Conservation (phyloP, 2,329 filamentous ascomycete species). For the Onygena corvina region DNA sequence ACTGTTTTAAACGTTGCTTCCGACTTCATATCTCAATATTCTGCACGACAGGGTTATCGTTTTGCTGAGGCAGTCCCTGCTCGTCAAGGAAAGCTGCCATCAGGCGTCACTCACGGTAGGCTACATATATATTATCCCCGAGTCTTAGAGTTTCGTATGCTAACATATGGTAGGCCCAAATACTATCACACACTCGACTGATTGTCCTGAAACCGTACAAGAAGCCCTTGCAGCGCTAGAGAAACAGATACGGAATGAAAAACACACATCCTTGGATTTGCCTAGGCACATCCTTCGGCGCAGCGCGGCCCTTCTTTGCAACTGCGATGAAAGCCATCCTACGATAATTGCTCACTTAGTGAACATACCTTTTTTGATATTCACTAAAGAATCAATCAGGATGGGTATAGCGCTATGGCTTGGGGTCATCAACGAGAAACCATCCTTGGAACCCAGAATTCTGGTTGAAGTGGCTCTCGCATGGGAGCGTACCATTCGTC, state of each 20-base stretch:
- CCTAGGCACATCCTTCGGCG: slow-evolving; percentile 70
- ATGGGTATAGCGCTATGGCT: slow-evolving; percentile 93
- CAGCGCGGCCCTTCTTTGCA: slow-evolving; percentile 76
- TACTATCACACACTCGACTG: background rate
- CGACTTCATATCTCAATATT: slow-evolving; percentile 94
- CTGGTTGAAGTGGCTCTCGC: slow-evolving; percentile 77
- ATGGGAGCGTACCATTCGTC: slow-evolving; percentile 76
- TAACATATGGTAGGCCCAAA: background rate
- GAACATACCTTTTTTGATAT: slow-evolving; percentile 80
- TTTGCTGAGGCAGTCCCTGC: slow-evolving; percentile 54
- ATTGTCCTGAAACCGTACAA: slow-evolving; percentile 5
- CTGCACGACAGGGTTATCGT: slow-evolving; percentile 87
- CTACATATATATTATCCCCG: background rate
- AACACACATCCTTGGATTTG: slow-evolving; percentile 58
- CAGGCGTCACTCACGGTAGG: slow-evolving; percentile 5
- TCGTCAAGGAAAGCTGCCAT: slow-evolving; percentile 1
- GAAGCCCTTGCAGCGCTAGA: slow-evolving; percentile 13
- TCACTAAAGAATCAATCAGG: slow-evolving; percentile 91
- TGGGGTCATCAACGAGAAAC: slow-evolving; percentile 92
- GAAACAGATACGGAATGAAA: slow-evolving; percentile 47
- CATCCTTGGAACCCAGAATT: slow-evolving; percentile 72
- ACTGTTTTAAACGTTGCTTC: slow-evolving; percentile 80
- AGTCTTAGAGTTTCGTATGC: background rate
- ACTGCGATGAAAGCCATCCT: slow-evolving; percentile 60
- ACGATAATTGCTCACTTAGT: slow-evolving; percentile 79